These are phyloP conservation scores for Hyaloscypha variabilis DNA, from an alignment of 495 filamentous ascomycete genomes.

Conservation along the genomic window DNA sequence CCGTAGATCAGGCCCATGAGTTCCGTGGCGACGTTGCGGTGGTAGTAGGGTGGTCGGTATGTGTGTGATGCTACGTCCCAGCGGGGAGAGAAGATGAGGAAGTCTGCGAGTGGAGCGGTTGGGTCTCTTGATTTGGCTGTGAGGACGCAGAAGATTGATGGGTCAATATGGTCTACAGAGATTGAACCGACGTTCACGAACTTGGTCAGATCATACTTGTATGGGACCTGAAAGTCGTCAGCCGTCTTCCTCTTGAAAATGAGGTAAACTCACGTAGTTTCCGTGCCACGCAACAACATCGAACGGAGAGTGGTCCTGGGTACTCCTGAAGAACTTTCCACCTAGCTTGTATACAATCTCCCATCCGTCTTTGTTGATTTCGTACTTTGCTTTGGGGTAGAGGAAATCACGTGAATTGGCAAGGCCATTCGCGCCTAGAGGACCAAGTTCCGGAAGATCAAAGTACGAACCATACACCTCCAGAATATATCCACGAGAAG, in stretches of 20 bases:
- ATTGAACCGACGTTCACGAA: constrained; percentile 79
- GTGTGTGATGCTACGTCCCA: constrained; percentile 81
- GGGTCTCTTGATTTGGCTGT: constrained; percentile 64
- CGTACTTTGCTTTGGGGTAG: constrained; percentile 63
- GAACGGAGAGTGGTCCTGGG: constrained; percentile 76
- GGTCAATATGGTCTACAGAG: constrained; percentile 81
- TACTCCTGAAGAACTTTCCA: constrained; percentile 62
- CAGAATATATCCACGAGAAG: constrained; percentile 70
- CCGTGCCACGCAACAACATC: constrained; percentile 90
- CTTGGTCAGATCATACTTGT: constrained; percentile 84
- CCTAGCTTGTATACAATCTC: constrained; percentile 63
- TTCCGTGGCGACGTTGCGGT: constrained; percentile 72
- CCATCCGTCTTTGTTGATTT: constrained; percentile 49
- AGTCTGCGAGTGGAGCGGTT: constrained; percentile 80
- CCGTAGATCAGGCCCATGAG: constrained; percentile 61
- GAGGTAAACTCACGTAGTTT: constrained; percentile 64
- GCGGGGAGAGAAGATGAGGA: constrained; percentile 82
- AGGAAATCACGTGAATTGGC: constrained; percentile 77
- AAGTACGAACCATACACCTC: constrained; percentile 72
- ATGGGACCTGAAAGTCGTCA: constrained; percentile 52
- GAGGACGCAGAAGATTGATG: constrained; percentile 80
- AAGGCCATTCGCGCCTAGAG: constrained; percentile 69
- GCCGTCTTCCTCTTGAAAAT: constrained; percentile 49
- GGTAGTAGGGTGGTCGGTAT: constrained; percentile 84
- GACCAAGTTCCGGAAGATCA: constrained; percentile 69